Evolutionary conservation across 2,329 filamentous ascomycete genomes (phyloP).

Genomic region (Venturiaceae sp.): DNA sequence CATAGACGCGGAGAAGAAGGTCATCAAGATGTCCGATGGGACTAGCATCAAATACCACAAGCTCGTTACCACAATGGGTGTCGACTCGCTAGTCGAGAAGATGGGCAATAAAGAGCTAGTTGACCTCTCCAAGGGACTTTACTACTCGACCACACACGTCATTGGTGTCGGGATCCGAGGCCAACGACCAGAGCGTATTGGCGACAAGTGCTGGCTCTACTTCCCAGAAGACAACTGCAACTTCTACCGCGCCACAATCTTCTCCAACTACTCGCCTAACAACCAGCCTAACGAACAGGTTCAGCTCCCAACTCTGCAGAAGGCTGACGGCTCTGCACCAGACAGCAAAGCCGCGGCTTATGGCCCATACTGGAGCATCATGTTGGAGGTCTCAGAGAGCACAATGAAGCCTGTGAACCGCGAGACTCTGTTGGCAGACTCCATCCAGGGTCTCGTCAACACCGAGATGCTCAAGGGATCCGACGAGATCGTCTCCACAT

Average conservation of each 20-base stretch:
- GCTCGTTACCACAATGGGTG: constrained; percentile 91
- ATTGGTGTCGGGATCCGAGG: constrained; percentile 93
- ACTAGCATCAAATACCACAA: constrained; percentile 85
- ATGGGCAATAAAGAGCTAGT: constrained; percentile 84
- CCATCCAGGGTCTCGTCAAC: constrained; percentile 93
- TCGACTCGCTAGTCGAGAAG: constrained; percentile 76
- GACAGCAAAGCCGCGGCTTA: constrained; percentile 62
- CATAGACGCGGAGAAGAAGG: constrained; percentile 78
- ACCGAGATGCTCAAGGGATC: constrained; percentile 87
- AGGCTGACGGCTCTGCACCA: constrained; percentile 78
- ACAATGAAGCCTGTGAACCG: constrained; percentile 88
- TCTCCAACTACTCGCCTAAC: constrained; percentile 99
- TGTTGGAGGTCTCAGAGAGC: constrained; percentile 96
- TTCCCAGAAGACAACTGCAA: constrained; percentile 98
- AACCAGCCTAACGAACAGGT: constrained; percentile 80
- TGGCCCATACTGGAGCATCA: constrained; percentile 99
- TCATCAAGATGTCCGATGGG: constrained; percentile 72
- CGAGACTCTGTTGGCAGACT: constrained; percentile 76
- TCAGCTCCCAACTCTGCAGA: constrained; percentile 79
- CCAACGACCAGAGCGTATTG: constrained; percentile 84
- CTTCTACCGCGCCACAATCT: constrained; percentile 99
- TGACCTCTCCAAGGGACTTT: constrained; percentile 77
- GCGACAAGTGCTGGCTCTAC: constrained; percentile 99
- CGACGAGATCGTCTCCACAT: constrained; percentile 95
- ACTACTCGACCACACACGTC: constrained; percentile 95